These are phyloP conservation scores for Aspergillus latus DNA, from an alignment of 2,329 filamentous ascomycete genomes.

Conservation along the genomic window DNA sequence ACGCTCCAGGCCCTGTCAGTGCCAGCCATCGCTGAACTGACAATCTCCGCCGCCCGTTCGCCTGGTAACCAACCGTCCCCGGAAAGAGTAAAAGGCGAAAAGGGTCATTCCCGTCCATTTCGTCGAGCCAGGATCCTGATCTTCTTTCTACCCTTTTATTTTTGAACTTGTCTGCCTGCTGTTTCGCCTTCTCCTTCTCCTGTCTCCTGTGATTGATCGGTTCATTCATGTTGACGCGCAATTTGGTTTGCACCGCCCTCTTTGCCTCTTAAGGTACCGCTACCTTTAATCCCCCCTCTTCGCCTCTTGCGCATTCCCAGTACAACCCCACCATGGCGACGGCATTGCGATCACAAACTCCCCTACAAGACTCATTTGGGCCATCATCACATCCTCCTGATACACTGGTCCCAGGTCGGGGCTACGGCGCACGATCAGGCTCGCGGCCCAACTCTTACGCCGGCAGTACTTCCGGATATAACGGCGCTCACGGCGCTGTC, in stretches of 20 bases:
- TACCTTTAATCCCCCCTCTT: conserved; percentile 4
- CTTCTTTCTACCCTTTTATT: conserved; percentile 8
- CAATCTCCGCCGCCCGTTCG: conserved; percentile 24
- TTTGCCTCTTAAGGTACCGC: conserved; percentile 2
- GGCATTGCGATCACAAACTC: conserved; percentile 40
- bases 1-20: conserved; percentile 22
- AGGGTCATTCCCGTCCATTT: conserved; percentile 15
- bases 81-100: conserved; percentile 14
- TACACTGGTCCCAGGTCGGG: conserved; percentile 31
- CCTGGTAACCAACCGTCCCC: conserved; percentile 32
- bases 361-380: conserved; percentile 41
- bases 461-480: conserved; percentile 37
- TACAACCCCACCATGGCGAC: conserved; percentile 35
- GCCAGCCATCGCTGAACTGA: conserved; percentile 8
- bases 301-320: conserved; percentile 21
- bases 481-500: conserved; percentile 35
- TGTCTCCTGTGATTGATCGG: conserved; percentile 10
- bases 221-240: conserved; percentile 17
- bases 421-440: conserved; percentile 32
- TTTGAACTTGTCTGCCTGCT: conserved; percentile 8
- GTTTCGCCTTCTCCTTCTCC: conserved; percentile 8
- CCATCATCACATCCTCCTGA: conserved; percentile 32
- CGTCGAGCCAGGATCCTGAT: conserved; percentile 6
- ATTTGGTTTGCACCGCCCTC: conserved; percentile 20
- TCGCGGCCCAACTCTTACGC: conserved; percentile 45